These are phyloP conservation scores for Claviceps sorghi DNA, from an alignment of 2,329 filamentous ascomycete species.

Conservation along the genomic window DNA sequence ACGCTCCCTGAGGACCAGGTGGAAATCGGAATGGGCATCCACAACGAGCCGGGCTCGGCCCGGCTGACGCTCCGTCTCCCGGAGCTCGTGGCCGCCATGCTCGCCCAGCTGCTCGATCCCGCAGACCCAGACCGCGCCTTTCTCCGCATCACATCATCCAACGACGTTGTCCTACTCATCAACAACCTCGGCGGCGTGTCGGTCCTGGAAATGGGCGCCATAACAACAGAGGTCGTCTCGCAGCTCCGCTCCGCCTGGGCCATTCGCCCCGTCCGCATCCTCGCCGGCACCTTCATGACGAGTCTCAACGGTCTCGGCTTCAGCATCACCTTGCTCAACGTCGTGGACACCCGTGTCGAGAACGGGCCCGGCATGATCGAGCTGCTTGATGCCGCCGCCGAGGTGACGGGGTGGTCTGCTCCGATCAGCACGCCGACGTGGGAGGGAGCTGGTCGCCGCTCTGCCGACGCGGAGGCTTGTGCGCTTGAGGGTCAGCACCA, in stretches of 20 bases:
- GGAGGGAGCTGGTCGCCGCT: slow-evolving; percentile 23
- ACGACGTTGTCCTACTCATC: slow-evolving; percentile 53
- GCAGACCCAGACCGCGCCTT: slow-evolving; percentile 58
- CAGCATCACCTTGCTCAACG: slow-evolving; percentile 55
- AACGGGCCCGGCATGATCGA: slow-evolving; percentile 47
- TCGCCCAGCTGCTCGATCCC: slow-evolving; percentile 52
- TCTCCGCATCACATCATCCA: slow-evolving; percentile 42
- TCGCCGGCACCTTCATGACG: slow-evolving; percentile 64
- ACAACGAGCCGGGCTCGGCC: slow-evolving; percentile 51
- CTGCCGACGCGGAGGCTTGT: too few relatives aligned
- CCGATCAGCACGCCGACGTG: slow-evolving; percentile 49
- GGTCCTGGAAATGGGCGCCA: slow-evolving; percentile 56
- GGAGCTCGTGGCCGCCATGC: slow-evolving; percentile 47
- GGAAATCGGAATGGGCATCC: slow-evolving; percentile 64
- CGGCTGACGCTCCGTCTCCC: slow-evolving; percentile 37
- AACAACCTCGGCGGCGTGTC: slow-evolving; percentile 68
- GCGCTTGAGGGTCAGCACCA: too few relatives aligned
- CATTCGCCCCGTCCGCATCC: slow-evolving; percentile 48
- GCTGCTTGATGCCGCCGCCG: slow-evolving; percentile 53
- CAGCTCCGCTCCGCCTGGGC: slow-evolving; percentile 44
- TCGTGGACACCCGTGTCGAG: slow-evolving; percentile 42
- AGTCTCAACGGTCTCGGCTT: slow-evolving; percentile 65
- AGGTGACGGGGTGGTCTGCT: slow-evolving; percentile 56
- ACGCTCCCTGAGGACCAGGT: slow-evolving; percentile 39
- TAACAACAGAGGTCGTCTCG: slow-evolving; percentile 51